A percentile compares a stretch with the other conserved stretches of the same genome.
Evolutionary conservation across 2,329 filamentous ascomycete genomes (phyloP).

Genomic region (Pyrenophora teres): DNA sequence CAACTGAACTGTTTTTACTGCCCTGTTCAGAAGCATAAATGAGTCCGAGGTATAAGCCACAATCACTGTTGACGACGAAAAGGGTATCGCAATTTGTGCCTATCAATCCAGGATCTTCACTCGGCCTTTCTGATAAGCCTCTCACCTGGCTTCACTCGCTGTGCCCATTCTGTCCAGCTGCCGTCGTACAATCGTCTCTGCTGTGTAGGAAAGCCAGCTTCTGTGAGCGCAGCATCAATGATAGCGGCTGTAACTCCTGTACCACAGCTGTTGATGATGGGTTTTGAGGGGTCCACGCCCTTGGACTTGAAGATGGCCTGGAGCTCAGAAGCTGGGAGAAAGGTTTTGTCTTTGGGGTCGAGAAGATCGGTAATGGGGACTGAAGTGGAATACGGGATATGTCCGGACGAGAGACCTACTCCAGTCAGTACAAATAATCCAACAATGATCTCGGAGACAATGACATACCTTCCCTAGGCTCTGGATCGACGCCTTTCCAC

Average conservation of each 20-base stretch:
- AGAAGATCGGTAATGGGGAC: conserved; percentile 80
- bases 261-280: conserved; percentile 86
- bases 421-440: background rate
- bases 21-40: no score
- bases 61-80: no score
- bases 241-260: conserved; percentile 93
- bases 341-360: conserved; percentile 80
- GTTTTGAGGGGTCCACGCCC: conserved; percentile 76
- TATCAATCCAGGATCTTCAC: background rate
- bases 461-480: conserved; percentile 74
- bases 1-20: no score
- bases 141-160: conserved; percentile 65
- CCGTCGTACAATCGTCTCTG: conserved; percentile 86
- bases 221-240: conserved; percentile 81
- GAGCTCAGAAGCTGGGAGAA: conserved; percentile 73
- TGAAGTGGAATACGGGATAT: conserved; percentile 86
- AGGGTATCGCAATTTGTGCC: no score
- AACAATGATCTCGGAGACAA: background rate
- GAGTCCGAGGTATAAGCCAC: no score
- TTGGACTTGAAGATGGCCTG: conserved; percentile 77
- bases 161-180: conserved; percentile 92
- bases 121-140: conserved; percentile 63
- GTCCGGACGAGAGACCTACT: conserved; percentile 73
- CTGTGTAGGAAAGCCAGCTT: conserved; percentile 74
- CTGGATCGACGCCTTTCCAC: conserved; percentile 81